Conservation (phyloP, 2,329 filamentous ascomycete genomes). For the Chalaropsis ovoidea region DNA sequence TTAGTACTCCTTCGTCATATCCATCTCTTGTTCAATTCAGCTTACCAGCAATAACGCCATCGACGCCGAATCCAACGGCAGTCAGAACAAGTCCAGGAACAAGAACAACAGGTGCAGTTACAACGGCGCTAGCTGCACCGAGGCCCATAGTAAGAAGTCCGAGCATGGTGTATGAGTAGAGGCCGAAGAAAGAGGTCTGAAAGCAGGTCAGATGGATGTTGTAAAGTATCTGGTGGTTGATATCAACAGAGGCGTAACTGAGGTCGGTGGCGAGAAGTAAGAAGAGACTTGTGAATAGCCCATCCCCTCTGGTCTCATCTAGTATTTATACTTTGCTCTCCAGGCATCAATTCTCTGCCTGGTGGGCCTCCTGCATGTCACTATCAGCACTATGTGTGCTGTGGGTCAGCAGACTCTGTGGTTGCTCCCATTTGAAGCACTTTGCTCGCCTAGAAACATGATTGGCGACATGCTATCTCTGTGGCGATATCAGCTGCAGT, state of each 20-base stretch:
- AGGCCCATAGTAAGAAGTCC: neutral
- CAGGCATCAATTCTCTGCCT: neutral
- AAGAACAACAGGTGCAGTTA: neutral
- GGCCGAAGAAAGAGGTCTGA: no score
- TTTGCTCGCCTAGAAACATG: neutral
- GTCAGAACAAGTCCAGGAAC: neutral
- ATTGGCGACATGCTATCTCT: neutral
- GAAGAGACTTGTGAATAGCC: no score
- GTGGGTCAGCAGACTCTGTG: neutral
- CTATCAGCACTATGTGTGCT: neutral
- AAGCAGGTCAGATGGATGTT: neutral
- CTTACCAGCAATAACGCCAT: slow-evolving; percentile 3
- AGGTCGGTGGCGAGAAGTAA: neutral
- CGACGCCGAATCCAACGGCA: neutral
- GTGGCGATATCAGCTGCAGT: no score
- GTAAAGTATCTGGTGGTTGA: neutral
- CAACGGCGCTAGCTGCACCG: neutral
- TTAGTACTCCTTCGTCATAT: neutral
- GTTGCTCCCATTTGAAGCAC: neutral
- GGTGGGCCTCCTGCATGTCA: neutral
- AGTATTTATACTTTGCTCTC: neutral
- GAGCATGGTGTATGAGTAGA: neutral
- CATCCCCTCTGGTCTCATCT: no score
- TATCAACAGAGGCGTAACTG: neutral
- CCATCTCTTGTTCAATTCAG: neutral